Evolutionary conservation across 306 rosid genomes (phyloP).

Genomic region (Leucaena leucocephala): DNA sequence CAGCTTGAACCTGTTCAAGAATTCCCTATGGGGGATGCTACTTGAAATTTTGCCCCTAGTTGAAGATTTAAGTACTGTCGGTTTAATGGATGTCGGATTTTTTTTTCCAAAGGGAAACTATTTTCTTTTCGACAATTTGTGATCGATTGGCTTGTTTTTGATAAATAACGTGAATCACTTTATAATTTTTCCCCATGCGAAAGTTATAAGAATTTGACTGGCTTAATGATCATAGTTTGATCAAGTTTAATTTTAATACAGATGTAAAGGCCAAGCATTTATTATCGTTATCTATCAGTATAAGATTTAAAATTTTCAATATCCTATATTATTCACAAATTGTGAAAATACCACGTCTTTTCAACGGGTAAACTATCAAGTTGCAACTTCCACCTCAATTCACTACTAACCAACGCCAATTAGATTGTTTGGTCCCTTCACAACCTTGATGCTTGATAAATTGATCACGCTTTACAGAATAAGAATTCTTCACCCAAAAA

Average conservation of each 20-base stretch:
- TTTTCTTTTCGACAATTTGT: not conserved
- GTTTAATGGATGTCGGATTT: slow-evolving; percentile 10
- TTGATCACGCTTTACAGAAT: not conserved
- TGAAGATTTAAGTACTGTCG: not conserved
- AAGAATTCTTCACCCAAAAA: too few relatives aligned
- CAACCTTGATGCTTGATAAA: not conserved
- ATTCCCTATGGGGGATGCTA: slow-evolving; percentile 27
- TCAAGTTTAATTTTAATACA: too few relatives aligned
- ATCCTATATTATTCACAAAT: too few relatives aligned
- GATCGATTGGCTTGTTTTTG: not conserved
- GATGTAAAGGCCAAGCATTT: too few relatives aligned
- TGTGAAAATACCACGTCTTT: not conserved
- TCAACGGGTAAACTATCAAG: not conserved
- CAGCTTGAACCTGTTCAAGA: slow-evolving; percentile 10
- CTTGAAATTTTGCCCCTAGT: slow-evolving; percentile 37
- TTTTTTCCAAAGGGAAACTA: not conserved
- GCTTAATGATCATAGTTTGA: too few relatives aligned
- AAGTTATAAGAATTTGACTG: not conserved
- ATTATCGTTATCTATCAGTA: too few relatives aligned
- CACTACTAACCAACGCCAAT: not conserved
- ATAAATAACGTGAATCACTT: not conserved
- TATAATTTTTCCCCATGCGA: not conserved
- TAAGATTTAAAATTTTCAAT: too few relatives aligned
- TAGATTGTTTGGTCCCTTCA: not conserved
- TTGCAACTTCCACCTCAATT: not conserved